Conservation (phyloP, 345 rosid genomes). For the Eucalyptus erythrocorys region DNA sequence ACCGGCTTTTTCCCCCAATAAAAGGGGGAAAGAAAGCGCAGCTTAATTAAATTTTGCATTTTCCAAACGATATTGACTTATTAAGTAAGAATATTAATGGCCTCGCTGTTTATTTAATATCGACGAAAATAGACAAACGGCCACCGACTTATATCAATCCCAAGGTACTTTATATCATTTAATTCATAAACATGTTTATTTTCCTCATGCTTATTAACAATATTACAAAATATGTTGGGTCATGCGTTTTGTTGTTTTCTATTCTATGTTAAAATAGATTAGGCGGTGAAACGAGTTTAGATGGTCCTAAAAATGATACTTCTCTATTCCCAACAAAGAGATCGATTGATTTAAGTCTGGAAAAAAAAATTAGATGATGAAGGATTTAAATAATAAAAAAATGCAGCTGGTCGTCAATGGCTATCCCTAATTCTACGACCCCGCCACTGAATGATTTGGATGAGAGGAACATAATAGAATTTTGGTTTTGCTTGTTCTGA, state of each 20-base stretch:
- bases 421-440: not conserved
- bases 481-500: not conserved
- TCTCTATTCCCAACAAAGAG: not conserved
- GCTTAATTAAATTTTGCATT: not conserved
- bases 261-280: not conserved
- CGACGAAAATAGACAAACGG: not conserved
- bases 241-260: not conserved
- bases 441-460: not conserved
- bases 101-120: not conserved
- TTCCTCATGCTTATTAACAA: not conserved
- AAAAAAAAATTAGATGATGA: not conserved
- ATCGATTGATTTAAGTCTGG: not conserved
- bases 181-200: not conserved
- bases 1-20: not conserved
- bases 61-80: not conserved
- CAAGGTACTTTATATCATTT: not conserved
- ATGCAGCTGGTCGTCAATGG: not conserved
- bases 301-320: not conserved
- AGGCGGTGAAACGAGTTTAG: accelerated
- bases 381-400: not conserved
- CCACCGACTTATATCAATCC: not conserved
- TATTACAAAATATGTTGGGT: not conserved
- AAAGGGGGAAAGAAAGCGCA: accelerated
- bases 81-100: not conserved
- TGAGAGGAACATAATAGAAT: not conserved